A percentile compares a stretch with the other conserved stretches of the same genome.
Evolutionary conservation across 2,329 filamentous ascomycete species (phyloP).

Genomic region (Penicillium brasilianum): DNA sequence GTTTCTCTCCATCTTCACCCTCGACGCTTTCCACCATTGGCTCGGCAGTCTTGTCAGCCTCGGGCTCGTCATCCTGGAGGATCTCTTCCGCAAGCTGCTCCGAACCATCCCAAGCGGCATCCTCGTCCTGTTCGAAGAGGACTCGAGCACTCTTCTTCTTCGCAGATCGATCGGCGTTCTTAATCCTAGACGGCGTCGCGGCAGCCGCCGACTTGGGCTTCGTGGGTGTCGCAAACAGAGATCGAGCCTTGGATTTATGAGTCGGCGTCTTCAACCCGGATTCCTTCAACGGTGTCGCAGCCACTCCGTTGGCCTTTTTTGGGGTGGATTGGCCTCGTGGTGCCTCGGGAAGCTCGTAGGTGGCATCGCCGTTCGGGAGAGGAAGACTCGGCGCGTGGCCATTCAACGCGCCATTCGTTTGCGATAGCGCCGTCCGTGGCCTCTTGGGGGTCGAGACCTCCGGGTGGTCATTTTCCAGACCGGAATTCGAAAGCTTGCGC

Average conservation of each 20-base stretch:
- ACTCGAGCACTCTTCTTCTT: conserved; percentile 80
- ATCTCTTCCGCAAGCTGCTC: conserved; percentile 73
- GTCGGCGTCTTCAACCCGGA: conserved; percentile 46
- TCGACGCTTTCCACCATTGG: conserved; percentile 41
- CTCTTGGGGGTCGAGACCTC: conserved; percentile 48
- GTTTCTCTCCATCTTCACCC: conserved; percentile 39
- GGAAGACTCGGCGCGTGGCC: conserved; percentile 26
- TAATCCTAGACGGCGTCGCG: conserved; percentile 66
- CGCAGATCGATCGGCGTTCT: conserved; percentile 82
- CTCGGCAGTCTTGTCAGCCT: conserved; percentile 28
- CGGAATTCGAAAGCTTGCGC: conserved; percentile 48
- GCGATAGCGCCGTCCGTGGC: conserved; percentile 34
- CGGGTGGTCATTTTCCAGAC: conserved; percentile 40
- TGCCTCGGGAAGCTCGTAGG: conserved; percentile 33
- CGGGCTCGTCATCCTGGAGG: conserved; percentile 52
- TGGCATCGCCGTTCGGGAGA: conserved; percentile 26
- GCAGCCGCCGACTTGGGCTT: conserved; percentile 36
- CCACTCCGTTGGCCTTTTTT: conserved; percentile 36
- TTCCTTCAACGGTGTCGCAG: conserved; percentile 39
- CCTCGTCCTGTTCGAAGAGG: conserved; percentile 77
- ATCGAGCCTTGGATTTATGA: conserved; percentile 42
- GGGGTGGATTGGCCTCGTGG: conserved; percentile 39
- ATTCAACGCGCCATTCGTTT: conserved; percentile 36
- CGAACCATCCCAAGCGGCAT: conserved; percentile 65
- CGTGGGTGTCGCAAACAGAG: conserved; percentile 49